These are phyloP conservation scores for Penicillium atrosanguineum DNA, from an alignment of 495 filamentous ascomycete genomes.

Conservation along the genomic window DNA sequence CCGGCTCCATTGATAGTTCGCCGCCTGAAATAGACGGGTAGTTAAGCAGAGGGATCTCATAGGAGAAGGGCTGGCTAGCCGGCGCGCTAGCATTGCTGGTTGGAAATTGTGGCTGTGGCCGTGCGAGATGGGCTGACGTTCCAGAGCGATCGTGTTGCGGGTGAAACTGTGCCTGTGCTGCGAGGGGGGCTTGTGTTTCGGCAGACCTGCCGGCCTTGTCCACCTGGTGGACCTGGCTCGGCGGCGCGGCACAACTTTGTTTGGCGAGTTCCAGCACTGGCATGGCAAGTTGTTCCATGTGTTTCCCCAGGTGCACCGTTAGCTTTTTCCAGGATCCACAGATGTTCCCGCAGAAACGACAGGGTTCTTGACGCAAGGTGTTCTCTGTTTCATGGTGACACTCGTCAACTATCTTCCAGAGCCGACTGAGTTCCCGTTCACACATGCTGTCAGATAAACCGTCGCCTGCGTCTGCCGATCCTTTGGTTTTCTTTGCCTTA, in stretches of 20 bases:
- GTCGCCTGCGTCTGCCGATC: slow-evolving; percentile 28
- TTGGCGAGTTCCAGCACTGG: slow-evolving; percentile 74
- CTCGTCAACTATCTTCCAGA: slow-evolving; percentile 75
- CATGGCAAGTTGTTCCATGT: slow-evolving; percentile 93
- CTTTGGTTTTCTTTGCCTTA: slow-evolving; percentile 43
- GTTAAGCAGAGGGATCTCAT: slow-evolving; percentile 15
- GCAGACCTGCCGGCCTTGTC: slow-evolving; percentile 3
- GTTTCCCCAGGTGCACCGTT: slow-evolving; percentile 90
- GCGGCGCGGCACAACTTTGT: slow-evolving; percentile 26
- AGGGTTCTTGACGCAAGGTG: slow-evolving; percentile 74
- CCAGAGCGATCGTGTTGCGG: neutral
- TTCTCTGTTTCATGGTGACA: slow-evolving; percentile 70
- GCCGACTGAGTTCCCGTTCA: slow-evolving; percentile 53
- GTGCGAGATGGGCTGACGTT: slow-evolving; percentile 2
- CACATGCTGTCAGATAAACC: slow-evolving; percentile 47
- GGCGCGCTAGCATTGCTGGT: slow-evolving; percentile 16
- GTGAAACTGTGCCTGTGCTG: slow-evolving; percentile 9
- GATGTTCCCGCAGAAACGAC: slow-evolving; percentile 83
- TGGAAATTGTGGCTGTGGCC: slow-evolving; percentile 16
- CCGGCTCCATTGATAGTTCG: slow-evolving; percentile 32
- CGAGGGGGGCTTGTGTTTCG: slow-evolving; percentile 8
- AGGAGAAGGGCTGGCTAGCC: slow-evolving; percentile 10
- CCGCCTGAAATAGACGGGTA: slow-evolving; percentile 26
- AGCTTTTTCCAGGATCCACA: slow-evolving; percentile 92
- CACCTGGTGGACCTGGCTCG: slow-evolving; percentile 8